phyloP scores from a whole-genome alignment of 176 grass and related monocot species.

The Aegilops longissima region DNA sequence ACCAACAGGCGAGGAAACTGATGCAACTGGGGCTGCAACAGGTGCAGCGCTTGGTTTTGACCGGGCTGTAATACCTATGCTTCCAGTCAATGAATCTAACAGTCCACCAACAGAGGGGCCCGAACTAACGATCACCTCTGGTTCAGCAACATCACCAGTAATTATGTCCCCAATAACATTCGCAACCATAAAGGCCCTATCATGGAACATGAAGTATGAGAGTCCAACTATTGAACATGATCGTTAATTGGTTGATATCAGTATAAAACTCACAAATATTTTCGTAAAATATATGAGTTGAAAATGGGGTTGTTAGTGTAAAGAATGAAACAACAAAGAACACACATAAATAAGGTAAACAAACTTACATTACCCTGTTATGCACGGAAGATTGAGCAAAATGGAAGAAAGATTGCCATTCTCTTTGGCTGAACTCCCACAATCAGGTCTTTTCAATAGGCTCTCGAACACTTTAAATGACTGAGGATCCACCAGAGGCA shows the following conservation, averaged over 20 bases:
- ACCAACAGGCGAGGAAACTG: constrained; percentile 57
- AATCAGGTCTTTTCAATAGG: constrained; percentile 62
- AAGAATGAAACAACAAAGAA: constrained; percentile 14
- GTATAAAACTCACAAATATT: background rate
- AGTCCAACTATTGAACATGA: background rate
- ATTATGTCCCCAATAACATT: constrained; percentile 85
- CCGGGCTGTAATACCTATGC: constrained; percentile 79
- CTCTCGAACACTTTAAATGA: constrained; percentile 59
- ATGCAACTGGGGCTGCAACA: constrained; percentile 57
- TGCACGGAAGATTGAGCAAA: constrained; percentile 89
- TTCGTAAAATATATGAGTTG: background rate
- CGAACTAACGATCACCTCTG: constrained; percentile 68
- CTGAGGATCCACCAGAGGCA: constrained; percentile 73
- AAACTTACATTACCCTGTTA: constrained; percentile 99
- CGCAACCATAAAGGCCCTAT: constrained; percentile 91
- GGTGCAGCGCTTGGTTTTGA: constrained; percentile 66
- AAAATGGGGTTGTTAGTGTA: background rate
- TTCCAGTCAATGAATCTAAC: constrained; percentile 92
- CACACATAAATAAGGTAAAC: constrained; percentile 14
- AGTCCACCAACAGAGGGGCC: constrained; percentile 79
- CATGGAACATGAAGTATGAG: constrained; percentile 22
- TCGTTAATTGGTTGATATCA: background rate
- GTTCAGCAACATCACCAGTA: constrained; percentile 68
- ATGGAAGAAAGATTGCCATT: constrained; percentile 70
- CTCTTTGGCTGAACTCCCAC: constrained; percentile 74